Base-by-base conservation (phyloP, 257 asterid species). In the Penstemon eatonii region DNA sequence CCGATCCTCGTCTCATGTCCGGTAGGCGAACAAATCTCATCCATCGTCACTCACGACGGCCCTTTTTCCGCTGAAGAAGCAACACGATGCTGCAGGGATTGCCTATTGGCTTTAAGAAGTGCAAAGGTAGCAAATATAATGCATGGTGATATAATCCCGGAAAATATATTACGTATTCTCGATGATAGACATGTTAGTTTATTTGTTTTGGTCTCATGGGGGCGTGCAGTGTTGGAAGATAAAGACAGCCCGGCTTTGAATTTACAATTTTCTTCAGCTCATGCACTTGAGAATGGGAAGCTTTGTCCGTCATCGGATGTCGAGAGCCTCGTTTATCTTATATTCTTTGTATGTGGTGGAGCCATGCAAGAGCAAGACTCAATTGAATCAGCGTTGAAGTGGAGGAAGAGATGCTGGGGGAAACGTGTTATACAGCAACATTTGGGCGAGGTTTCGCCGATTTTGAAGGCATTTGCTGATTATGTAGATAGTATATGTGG, bases 101-200 rank as follows among this genome's bases (percentile, higher is more conserved):
- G 96, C 69, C 67, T 90, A 0, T 63, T 86, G 3, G 96, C 96
- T 10, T 66, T 90, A 52, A 77, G 79, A 63, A 82, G 78, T 19
- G 97, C 97, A 4, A 88, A 81, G 78, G 65, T 46, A 74, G 88
- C 88, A 3, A 83, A 82, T 63, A 67, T 90, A 53, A 89, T 84
- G 55, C 97, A 90, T 12, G 97, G 97, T 2, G 95, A 90, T 33
- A 83, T 90, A 51, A 82, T 86, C 18, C 92, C 96, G 0, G 95
- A 90, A 51, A 85, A 88, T 57, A 56, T 86, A 54, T 62, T 85
- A 6, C 79, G 86, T 2, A 73, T 84, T 6, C 60, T 51, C 0
- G 85, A 78, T 6, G 69, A 72, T 37, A 63, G 69, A 56, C 43
- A 60, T 11, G 63, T 38, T 10, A 71, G 72, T 50, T 70, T 81